phyloP scores from a whole-genome alignment of 2,329 filamentous ascomycete species.

The Colletotrichum graminicola region DNA sequence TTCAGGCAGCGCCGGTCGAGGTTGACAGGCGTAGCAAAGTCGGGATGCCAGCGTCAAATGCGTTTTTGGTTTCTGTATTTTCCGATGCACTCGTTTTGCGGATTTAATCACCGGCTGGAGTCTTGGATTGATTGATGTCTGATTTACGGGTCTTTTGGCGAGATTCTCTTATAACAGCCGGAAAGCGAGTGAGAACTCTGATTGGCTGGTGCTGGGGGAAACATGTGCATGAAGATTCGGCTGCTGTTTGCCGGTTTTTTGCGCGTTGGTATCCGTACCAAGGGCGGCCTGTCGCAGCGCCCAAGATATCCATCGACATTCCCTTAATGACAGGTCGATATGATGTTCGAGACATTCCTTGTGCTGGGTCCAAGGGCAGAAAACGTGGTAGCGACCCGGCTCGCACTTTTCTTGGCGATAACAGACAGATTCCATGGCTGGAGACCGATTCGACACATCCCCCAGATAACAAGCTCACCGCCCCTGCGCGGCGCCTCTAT shows the following conservation, averaged over 20 bases:
- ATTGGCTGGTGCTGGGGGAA: not conserved
- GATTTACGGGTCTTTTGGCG: too few species aligned
- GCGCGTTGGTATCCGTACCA: not conserved
- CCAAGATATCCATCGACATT: not conserved
- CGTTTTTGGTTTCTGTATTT: too few species aligned
- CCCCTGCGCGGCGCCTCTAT: constrained; percentile 9
- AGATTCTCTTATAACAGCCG: not conserved
- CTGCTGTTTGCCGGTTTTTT: constrained; percentile 2
- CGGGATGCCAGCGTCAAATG: not conserved
- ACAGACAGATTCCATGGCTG: constrained; percentile 2
- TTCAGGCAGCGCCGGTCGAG: too few species aligned
- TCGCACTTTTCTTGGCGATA: constrained; percentile 2
- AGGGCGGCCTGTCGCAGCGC: constrained; percentile 12
- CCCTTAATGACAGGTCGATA: not conserved
- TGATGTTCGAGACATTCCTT: too few species aligned
- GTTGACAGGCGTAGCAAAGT: not conserved
- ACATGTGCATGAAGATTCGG: constrained; percentile 32
- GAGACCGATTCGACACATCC: not conserved
- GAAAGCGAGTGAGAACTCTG: constrained; percentile 3
- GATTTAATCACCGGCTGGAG: not conserved
- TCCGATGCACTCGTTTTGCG: not conserved
- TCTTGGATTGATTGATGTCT: not conserved
- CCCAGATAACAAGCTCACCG: not conserved
- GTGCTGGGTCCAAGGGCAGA: too few species aligned
- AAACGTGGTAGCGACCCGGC: not conserved